Evolutionary conservation across 1,139 yeast genomes (phyloP), one percentile per base, ranked within the genome.

Genomic region (Lodderomyces beijingensis): DNA sequence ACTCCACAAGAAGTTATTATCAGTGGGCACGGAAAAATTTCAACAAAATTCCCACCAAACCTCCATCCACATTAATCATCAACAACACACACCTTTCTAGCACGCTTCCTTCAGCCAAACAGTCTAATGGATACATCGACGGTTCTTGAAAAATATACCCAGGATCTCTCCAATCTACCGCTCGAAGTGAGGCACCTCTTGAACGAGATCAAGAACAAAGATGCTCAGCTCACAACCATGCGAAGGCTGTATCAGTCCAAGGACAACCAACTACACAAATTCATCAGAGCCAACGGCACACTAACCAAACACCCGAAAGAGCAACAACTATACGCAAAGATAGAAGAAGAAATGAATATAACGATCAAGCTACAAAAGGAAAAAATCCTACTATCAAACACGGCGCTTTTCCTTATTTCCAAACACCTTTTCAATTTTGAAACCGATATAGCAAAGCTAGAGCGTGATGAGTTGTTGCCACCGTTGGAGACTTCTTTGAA

Each of bases 271-370:
- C 63, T 91, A 35, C 95, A 86, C 52, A 88, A 87, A 54, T 81
- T 78, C 53, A 84, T 88, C 38, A 75, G 82, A 44, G 80, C 87
- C 31, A 79, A 87, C 58, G 96, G 97, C 0, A 81, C 95, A 0
- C 58, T 83, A 29, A 72, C 81, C 2, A 84, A 79, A 43, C 84
- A 84, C 53, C 94, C 96, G 2, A 85, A 87, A 45, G 98, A 91
- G 50, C 76, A 65, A 28, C 81, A 74, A 42, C 52, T 84, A 8
- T 73, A 74, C 46, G 68, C 74, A 25, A 81, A 81, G 47, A 82
- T 91, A 5, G 73, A 76, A 30, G 82, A 81, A 29, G 93, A 83
- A 38, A 75, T 81, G 63, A 72, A 69, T 27, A 59, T 65, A 32
- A 78, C 84, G 8, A 66, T 72, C 40, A 66, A 65, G 36, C 49